These are phyloP conservation scores for Quercus parvula DNA, from an alignment of 306 rosid genomes.

Conservation along the genomic window DNA sequence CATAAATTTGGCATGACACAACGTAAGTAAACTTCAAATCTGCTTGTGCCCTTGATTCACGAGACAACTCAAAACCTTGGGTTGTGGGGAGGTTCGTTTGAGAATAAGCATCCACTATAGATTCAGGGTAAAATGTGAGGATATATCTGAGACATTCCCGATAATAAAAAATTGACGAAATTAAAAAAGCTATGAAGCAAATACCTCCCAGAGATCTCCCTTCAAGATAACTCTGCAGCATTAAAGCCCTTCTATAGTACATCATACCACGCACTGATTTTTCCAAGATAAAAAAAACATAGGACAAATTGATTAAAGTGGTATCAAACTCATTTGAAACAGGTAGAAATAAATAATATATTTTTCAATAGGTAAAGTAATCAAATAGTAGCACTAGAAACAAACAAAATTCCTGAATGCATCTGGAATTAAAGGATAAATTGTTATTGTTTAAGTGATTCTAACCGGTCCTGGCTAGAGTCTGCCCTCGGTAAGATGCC, in stretches of 20 bases:
- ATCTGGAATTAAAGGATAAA: background rate
- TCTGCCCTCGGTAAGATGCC: conserved; percentile 97
- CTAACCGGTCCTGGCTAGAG: conserved; percentile 96
- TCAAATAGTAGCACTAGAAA: background rate
- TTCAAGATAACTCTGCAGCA: conserved; percentile 91
- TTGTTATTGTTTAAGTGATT: background rate
- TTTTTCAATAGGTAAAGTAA: too few relatives aligned
- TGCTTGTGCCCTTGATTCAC: conserved; percentile 85
- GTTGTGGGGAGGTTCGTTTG: conserved; percentile 52
- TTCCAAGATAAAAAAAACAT: conserved; percentile 21
- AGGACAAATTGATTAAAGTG: background rate
- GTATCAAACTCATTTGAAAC: background rate
- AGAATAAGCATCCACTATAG: conserved; percentile 51
- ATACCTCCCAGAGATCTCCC: conserved; percentile 77
- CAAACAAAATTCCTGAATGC: conserved; percentile 1
- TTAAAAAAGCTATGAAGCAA: conserved; percentile 14
- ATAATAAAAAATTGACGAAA: conserved; percentile 12
- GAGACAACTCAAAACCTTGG: conserved; percentile 83
- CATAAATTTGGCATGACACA: conserved; percentile 99
- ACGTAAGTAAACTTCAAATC: conserved; percentile 96
- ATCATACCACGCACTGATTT: conserved; percentile 96
- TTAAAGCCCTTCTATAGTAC: conserved; percentile 95
- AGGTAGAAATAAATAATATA: background rate
- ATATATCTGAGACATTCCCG: conserved; percentile 4
- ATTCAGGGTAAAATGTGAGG: conserved; percentile 22